phyloP scores from a whole-genome alignment of 2,329 filamentous ascomycete species.

The Trichoderma semiorbis region DNA sequence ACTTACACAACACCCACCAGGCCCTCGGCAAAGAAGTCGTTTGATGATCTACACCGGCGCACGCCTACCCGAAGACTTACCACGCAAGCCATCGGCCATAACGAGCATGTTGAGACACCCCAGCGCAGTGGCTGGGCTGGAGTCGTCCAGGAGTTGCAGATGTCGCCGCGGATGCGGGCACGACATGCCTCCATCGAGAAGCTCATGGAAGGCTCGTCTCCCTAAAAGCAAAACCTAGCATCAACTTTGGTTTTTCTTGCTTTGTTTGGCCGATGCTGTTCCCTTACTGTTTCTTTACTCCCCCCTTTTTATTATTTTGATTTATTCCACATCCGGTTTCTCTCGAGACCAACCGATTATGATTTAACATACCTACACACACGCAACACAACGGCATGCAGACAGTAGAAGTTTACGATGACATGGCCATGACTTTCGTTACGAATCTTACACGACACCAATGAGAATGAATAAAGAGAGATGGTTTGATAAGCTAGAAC shows the following conservation, averaged over 20 bases:
- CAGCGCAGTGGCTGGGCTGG: conserved; percentile 59
- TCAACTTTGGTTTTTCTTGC: background rate
- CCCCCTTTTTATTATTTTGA: background rate
- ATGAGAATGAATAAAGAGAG: background rate
- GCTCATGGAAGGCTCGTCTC: conserved; percentile 43
- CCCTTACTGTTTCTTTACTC: background rate
- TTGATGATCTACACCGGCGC: conserved; percentile 44
- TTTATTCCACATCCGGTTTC: background rate
- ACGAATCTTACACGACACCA: conserved; percentile 1
- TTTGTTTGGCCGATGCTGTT: background rate
- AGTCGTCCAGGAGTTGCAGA: conserved; percentile 61
- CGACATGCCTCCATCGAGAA: conserved; percentile 61
- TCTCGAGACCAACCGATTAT: background rate
- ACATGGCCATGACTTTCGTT: conserved; percentile 1
- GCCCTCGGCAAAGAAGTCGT: conserved; percentile 37
- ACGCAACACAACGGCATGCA: background rate
- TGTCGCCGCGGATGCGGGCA: conserved; percentile 57
- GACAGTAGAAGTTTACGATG: background rate
- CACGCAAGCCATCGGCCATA: conserved; percentile 52
- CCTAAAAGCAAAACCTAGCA: conserved; percentile 2
- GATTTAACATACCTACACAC: background rate
- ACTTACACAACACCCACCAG: conserved; percentile 31
- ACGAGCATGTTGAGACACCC: conserved; percentile 43
- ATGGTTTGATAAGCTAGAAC: background rate
- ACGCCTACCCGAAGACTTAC: conserved; percentile 52